phyloP scores from a whole-genome alignment of 768 basidiomycete species.

The Sistotremastrum niveocremeum region DNA sequence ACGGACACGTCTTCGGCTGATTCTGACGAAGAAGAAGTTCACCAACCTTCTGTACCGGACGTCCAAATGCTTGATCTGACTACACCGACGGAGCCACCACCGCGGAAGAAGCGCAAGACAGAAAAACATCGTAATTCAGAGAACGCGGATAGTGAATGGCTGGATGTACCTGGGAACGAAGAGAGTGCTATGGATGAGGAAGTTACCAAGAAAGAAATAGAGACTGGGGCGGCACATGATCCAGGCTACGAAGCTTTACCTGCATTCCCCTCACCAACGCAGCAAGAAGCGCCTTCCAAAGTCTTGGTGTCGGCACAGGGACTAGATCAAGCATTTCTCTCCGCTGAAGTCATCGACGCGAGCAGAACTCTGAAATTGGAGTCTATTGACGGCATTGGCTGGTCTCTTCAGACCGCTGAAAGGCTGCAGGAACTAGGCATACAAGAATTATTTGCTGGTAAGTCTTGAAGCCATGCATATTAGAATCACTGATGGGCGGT shows the following conservation, averaged over 20 bases:
- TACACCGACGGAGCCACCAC: background rate
- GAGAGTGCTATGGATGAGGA: slow-evolving; percentile 2
- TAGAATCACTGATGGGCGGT: background rate
- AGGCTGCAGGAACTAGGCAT: slow-evolving; percentile 67
- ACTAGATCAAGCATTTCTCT: slow-evolving; percentile 56
- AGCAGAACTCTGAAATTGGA: slow-evolving; percentile 22
- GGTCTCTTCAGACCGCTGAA: slow-evolving; percentile 46
- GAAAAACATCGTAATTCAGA: slow-evolving; percentile 7
- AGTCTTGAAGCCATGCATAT: slow-evolving; percentile 11
- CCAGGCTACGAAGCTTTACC: slow-evolving; percentile 32
- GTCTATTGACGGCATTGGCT: slow-evolving; percentile 24
- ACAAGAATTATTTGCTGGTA: slow-evolving; percentile 81
- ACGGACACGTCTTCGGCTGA: slow-evolving; percentile 8
- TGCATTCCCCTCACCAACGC: slow-evolving; percentile 52
- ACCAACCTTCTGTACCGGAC: no score
- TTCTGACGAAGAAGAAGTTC: slow-evolving; percentile 12
- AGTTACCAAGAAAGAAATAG: slow-evolving; percentile 5
- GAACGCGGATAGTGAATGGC: slow-evolving; percentile 12
- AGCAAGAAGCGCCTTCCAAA: slow-evolving; percentile 58
- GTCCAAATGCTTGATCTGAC: no score
- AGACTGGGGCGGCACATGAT: background rate
- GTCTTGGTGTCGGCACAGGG: slow-evolving; percentile 64
- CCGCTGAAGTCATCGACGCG: slow-evolving; percentile 58
- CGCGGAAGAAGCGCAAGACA: slow-evolving; percentile 12
- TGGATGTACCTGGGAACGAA: slow-evolving; percentile 3